These are phyloP conservation scores for Raphanus raphanistrum DNA, from an alignment of 345 rosid genomes.

Conservation along the genomic window DNA sequence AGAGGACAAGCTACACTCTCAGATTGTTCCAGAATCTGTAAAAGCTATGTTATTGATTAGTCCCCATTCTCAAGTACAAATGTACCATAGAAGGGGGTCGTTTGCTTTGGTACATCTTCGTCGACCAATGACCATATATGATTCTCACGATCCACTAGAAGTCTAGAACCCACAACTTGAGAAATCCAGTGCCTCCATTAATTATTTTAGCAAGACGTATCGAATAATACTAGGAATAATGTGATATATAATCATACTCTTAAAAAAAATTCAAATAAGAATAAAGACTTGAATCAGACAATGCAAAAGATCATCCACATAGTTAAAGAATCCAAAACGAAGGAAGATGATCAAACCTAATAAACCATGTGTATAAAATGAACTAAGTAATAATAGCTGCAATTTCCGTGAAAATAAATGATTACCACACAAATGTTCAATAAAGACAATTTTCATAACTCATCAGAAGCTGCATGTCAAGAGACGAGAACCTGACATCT, in stretches of 20 bases:
- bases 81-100: neutral
- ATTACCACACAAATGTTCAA: neutral
- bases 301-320: neutral
- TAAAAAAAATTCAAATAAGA: neutral
- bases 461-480: neutral
- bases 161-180: neutral
- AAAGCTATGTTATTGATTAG: neutral
- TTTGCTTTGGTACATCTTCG: neutral
- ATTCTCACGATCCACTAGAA: neutral
- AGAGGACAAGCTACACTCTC: neutral
- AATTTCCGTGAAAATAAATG: neutral
- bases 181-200: neutral
- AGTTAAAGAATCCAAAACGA: neutral
- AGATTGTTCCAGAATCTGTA: neutral
- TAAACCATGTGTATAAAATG: neutral
- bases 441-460: neutral
- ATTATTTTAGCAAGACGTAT: neutral
- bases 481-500: neutral
- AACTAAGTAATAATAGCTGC: neutral
- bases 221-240: neutral
- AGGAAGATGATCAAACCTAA: neutral
- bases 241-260: neutral
- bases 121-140: conserved; percentile 3
- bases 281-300: neutral
- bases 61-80: neutral